These are phyloP conservation scores for Dichomitus squalens DNA, from an alignment of 1,284 basidiomycete genomes.

Conservation along the genomic window DNA sequence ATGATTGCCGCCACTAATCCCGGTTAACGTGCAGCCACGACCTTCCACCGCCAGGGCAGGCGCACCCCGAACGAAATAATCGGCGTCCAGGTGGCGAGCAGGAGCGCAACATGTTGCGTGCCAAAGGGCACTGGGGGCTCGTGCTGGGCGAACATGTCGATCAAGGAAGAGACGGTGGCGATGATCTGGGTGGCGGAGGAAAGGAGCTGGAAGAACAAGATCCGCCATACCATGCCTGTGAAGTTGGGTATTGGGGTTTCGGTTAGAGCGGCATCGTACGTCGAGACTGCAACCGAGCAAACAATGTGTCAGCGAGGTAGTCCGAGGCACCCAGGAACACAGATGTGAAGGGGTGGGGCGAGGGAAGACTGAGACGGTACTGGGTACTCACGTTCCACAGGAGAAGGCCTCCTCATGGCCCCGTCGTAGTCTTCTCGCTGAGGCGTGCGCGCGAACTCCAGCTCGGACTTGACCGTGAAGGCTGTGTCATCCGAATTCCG, in stretches of 20 bases:
- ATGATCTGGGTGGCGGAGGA: constrained; percentile 41
- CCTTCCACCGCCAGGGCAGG: constrained; percentile 15
- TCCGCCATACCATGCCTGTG: constrained; percentile 26
- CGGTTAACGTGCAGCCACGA: background rate
- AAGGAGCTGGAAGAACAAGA: constrained; percentile 34
- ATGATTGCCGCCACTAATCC: too few relatives aligned
- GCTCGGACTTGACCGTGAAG: constrained; percentile 28
- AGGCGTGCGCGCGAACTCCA: constrained; percentile 26
- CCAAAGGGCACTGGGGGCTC: constrained; percentile 46
- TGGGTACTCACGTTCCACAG: constrained; percentile 19
- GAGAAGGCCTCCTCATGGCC: constrained; percentile 17
- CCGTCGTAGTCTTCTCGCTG: constrained; percentile 17
- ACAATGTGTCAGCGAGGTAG: background rate
- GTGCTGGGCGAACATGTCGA: constrained; percentile 44
- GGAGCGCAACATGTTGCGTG: constrained; percentile 56
- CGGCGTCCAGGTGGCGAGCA: constrained; percentile 56
- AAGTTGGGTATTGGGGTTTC: constrained; percentile 21
- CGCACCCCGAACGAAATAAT: constrained; percentile 28
- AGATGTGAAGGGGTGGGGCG: background rate
- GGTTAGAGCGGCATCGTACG: constrained; percentile 19
- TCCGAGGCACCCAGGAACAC: background rate
- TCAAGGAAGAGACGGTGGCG: constrained; percentile 49
- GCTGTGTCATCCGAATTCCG: constrained; percentile 23
- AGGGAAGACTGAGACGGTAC: background rate
- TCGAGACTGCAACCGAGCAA: constrained; percentile 9